These are phyloP conservation scores for Nakazawaea wickerhamii DNA, from an alignment of 805 yeast genomes.

Conservation along the genomic window DNA sequence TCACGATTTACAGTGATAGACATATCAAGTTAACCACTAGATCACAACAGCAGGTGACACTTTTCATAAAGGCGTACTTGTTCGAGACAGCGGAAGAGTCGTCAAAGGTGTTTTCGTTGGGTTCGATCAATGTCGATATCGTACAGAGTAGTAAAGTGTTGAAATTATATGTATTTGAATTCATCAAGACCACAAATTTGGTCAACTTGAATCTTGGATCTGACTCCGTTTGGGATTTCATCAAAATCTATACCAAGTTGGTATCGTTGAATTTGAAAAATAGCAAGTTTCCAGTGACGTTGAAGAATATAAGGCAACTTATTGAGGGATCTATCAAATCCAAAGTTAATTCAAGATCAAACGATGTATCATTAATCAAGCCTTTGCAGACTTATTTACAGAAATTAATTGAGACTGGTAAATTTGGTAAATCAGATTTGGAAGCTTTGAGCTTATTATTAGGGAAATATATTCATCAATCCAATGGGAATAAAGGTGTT, in stretches of 20 bases:
- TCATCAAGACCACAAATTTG: conserved; percentile 47
- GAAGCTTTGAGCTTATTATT: conserved; percentile 39
- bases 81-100: conserved; percentile 58
- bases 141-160: conserved; percentile 43
- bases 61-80: conserved; percentile 52
- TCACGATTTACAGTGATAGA: conserved; percentile 25
- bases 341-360: conserved; percentile 42
- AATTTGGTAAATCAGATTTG: conserved; percentile 41
- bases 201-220: conserved; percentile 54
- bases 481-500: conserved; percentile 16
- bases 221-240: conserved; percentile 60
- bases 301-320: conserved; percentile 40
- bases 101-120: conserved; percentile 58
- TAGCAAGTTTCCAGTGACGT: conserved; percentile 26
- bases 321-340: conserved; percentile 51
- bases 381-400: conserved; percentile 50
- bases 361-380: conserved; percentile 39
- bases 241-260: conserved; percentile 43
- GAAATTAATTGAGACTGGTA: conserved; percentile 38
- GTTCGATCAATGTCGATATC: conserved; percentile 69
- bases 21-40: conserved; percentile 38
- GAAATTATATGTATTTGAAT: conserved; percentile 43
- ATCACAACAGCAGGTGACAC: conserved; percentile 52
- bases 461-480: conserved; percentile 24
- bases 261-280: conserved; percentile 22